Conservation (phyloP, 148 eudicot genomes). For the Pouteria glomerata region DNA sequence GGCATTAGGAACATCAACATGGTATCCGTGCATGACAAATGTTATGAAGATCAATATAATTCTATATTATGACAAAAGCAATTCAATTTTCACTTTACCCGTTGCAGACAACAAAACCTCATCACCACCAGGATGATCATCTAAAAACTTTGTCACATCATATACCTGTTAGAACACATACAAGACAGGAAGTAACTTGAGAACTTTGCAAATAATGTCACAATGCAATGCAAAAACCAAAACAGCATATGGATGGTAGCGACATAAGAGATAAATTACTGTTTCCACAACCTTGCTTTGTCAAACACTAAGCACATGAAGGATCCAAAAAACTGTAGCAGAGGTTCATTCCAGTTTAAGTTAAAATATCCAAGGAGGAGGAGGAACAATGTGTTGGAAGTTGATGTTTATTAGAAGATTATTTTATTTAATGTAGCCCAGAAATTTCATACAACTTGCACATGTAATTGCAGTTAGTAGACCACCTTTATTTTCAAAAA, state of each 20-base stretch:
- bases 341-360: background rate
- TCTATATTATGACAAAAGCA: background rate
- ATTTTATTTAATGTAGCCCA: background rate
- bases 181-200: background rate
- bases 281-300: background rate
- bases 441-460: background rate
- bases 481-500: too few relatives aligned
- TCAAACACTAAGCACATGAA: background rate
- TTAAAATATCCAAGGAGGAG: background rate
- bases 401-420: background rate
- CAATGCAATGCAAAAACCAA: background rate
- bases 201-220: background rate
- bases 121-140: constrained; percentile 95
- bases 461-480: too few relatives aligned
- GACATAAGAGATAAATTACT: background rate
- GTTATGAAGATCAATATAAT: background rate
- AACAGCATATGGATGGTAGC: background rate
- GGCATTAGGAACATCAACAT: background rate
- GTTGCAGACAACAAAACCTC: constrained; percentile 78
- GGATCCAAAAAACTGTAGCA: background rate
- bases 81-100: constrained; percentile 28
- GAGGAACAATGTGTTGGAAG: background rate
- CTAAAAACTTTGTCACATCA: constrained; percentile 82
- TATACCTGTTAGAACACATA: constrained; percentile 50
- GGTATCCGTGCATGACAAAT: background rate